These are phyloP conservation scores for Echria macrotheca DNA, from an alignment of 495 filamentous ascomycete genomes.

Conservation along the genomic window DNA sequence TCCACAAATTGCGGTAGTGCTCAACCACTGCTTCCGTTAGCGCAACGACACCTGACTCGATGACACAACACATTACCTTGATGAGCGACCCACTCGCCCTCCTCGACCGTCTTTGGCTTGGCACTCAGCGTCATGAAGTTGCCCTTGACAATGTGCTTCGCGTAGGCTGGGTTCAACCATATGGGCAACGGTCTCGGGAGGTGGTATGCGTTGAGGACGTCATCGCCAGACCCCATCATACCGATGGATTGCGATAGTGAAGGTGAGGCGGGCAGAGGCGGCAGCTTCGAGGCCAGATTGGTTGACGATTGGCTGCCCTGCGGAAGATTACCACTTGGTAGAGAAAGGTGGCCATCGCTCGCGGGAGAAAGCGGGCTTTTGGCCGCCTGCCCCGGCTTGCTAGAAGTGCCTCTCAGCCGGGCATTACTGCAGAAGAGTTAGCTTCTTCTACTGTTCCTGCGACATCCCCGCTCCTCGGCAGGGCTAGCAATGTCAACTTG, in stretches of 20 bases:
- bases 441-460: constrained; percentile 4
- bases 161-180: constrained; percentile 61
- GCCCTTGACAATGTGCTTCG: constrained; percentile 83
- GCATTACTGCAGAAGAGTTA: constrained; percentile 36
- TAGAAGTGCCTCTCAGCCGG: constrained; percentile 40
- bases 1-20: constrained; percentile 79
- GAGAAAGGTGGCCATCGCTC: constrained; percentile 30
- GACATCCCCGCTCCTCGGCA: neutral
- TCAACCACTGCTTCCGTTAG: constrained; percentile 62
- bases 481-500: no score
- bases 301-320: constrained; percentile 45
- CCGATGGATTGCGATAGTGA: constrained; percentile 30
- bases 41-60: neutral
- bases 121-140: constrained; percentile 94
- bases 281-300: constrained; percentile 46
- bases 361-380: constrained; percentile 38
- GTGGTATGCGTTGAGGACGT: constrained; percentile 43
- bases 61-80: constrained; percentile 72
- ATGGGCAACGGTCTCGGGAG: constrained; percentile 39
- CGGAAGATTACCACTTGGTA: constrained; percentile 37
- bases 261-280: constrained; percentile 46
- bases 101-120: constrained; percentile 80
- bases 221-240: constrained; percentile 35
- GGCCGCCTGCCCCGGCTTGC: constrained; percentile 32
- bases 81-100: constrained; percentile 90